Percentiles rank a stretch among this genome's conserved stretches.
Conservation (phyloP, 2,329 filamentous ascomycete genomes). For the Cercospora sp. region DNA sequence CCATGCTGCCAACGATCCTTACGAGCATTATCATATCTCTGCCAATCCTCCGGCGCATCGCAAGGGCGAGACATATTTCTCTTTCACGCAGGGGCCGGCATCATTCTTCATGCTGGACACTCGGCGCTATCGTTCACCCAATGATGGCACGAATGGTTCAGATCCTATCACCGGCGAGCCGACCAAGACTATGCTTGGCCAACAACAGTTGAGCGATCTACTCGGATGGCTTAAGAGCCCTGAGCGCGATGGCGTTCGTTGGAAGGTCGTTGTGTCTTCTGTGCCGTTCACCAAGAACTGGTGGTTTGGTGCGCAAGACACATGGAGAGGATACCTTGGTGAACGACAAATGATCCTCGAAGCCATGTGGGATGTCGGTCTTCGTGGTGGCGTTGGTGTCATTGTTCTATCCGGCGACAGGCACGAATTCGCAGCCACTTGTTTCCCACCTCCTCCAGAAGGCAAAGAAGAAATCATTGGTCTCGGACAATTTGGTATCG, state of each 20-base stretch:
- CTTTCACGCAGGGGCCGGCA: conserved; percentile 85
- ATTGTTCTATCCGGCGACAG: conserved; percentile 87
- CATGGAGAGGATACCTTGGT: conserved; percentile 86
- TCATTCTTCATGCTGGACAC: conserved; percentile 96
- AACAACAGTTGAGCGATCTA: conserved; percentile 74
- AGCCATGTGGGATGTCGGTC: conserved; percentile 87
- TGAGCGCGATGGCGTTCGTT: conserved; percentile 75
- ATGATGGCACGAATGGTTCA: conserved; percentile 60
- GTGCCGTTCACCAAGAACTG: conserved; percentile 98
- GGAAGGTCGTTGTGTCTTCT: conserved; percentile 89
- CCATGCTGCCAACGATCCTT: conserved; percentile 76
- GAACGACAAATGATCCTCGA: conserved; percentile 80
- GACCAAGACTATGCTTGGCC: conserved; percentile 82
- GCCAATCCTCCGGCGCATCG: conserved; percentile 72
- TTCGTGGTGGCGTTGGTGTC: conserved; percentile 68
- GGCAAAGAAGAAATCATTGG: conserved; percentile 47
- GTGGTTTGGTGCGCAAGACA: conserved; percentile 83
- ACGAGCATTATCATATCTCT: conserved; percentile 78
- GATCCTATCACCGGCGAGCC: conserved; percentile 49
- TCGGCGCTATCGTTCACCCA: conserved; percentile 75
- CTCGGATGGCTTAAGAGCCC: conserved; percentile 72
- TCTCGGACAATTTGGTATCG: conserved; percentile 30
- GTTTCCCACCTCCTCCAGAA: conserved; percentile 59
- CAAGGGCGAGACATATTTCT: conserved; percentile 75
- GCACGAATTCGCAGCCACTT: conserved; percentile 95